A percentile compares a stretch with the other conserved stretches of the same genome.
phyloP scores from a whole-genome alignment of 1,139 yeast species.

The Hyphopichia wangnamkhiaoensis region DNA sequence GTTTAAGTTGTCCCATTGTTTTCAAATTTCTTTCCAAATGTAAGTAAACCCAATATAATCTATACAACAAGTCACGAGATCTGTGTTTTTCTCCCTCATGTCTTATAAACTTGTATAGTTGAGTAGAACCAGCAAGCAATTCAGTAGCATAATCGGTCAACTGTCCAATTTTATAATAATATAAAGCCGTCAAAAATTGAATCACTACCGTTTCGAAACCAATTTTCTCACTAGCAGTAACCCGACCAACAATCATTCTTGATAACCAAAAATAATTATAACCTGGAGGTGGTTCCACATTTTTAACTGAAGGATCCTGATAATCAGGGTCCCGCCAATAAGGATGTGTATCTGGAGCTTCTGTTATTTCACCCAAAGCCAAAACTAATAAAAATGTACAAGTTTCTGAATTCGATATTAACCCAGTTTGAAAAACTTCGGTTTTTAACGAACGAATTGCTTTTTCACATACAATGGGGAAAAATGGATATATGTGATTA shows the following conservation, averaged over 20 bases:
- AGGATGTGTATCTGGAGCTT: not conserved
- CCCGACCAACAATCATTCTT: not conserved
- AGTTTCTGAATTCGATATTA: not conserved
- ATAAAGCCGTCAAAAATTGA: slow-evolving; percentile 1
- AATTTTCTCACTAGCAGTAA: not conserved
- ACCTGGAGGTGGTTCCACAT: slow-evolving; percentile 1
- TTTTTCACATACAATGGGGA: slow-evolving; percentile 3
- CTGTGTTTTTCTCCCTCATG: not conserved
- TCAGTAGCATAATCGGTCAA: not conserved
- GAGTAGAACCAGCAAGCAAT: not conserved
- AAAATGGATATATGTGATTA: slow-evolving; percentile 1
- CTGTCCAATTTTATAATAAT: slow-evolving; percentile 1
- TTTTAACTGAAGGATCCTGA: not conserved
- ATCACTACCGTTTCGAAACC: not conserved
- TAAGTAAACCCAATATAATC: slow-evolving; percentile 1
- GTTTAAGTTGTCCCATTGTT: not conserved
- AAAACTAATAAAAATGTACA: slow-evolving; percentile 1
- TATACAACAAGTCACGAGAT: not conserved
- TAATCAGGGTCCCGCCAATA: not conserved
- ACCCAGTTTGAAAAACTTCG: slow-evolving; percentile 1
- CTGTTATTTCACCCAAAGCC: not conserved
- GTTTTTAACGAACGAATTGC: not conserved
- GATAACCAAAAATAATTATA: slow-evolving; percentile 2
- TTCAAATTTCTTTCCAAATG: slow-evolving; percentile 2
- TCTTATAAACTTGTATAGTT: slow-evolving; percentile 1